Percentiles rank a stretch among this genome's conserved stretches.
These are phyloP conservation scores for Suillus alpinus DNA, from an alignment of 768 basidiomycete genomes.

Conservation along the genomic window DNA sequence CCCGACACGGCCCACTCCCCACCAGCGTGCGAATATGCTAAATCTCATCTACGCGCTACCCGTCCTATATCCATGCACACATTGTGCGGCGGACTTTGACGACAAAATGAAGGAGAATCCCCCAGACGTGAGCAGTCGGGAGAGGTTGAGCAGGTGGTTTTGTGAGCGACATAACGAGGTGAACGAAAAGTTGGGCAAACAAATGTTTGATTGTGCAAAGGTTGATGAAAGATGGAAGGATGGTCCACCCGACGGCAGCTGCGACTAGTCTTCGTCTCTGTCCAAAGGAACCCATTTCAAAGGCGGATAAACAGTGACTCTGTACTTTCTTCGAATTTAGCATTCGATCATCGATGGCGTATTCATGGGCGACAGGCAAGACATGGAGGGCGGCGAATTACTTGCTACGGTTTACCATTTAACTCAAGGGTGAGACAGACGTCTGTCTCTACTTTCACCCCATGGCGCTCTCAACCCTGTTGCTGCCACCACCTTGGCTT, in stretches of 20 bases:
- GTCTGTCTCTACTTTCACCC: too few species aligned
- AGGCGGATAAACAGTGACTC: too few species aligned
- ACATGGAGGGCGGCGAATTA: too few species aligned
- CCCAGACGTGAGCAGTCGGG: conserved; percentile 75
- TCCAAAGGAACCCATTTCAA: too few species aligned
- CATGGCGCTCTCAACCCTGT: too few species aligned
- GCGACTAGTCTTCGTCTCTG: conserved; percentile 52
- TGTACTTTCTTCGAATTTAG: too few species aligned
- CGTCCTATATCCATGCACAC: conserved; percentile 81
- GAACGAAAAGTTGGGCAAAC: conserved; percentile 83
- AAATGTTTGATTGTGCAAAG: conserved; percentile 74
- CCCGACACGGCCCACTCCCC: conserved; percentile 72
- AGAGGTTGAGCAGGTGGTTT: conserved; percentile 76
- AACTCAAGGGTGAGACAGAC: too few species aligned
- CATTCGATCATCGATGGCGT: too few species aligned
- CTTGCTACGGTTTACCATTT: too few species aligned
- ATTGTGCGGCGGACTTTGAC: conserved; percentile 83
- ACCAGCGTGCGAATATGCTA: conserved; percentile 83
- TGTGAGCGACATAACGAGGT: conserved; percentile 94
- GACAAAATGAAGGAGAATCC: conserved; percentile 62
- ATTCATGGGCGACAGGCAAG: too few species aligned
- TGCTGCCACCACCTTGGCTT: too few species aligned
- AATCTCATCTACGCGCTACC: conserved; percentile 76
- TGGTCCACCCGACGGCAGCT: conserved; percentile 83
- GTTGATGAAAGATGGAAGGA: conserved; percentile 91